These are phyloP conservation scores for Novakomyces olei DNA, from an alignment of 805 yeast species.

Conservation along the genomic window DNA sequence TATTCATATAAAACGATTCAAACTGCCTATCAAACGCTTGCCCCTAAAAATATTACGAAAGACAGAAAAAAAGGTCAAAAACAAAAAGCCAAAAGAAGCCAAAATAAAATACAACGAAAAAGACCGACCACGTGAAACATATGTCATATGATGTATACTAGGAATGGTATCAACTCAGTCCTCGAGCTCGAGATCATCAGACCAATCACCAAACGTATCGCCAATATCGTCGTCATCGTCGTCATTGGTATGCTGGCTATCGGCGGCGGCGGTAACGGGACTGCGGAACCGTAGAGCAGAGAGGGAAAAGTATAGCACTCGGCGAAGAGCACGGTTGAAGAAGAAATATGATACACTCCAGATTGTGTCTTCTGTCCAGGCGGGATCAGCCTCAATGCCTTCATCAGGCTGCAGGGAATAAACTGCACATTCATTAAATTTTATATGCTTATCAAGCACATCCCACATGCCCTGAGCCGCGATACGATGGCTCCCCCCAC, in stretches of 20 bases:
- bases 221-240: too few relatives aligned
- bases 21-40: too few relatives aligned
- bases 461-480: slow-evolving; percentile 37
- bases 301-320: slow-evolving; percentile 70
- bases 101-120: too few relatives aligned
- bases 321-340: slow-evolving; percentile 71
- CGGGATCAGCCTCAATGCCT: slow-evolving; percentile 2
- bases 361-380: slow-evolving; percentile 13
- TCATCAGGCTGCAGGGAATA: slow-evolving; percentile 14
- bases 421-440: slow-evolving; percentile 29
- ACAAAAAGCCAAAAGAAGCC: too few relatives aligned
- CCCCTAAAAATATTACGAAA: too few relatives aligned
- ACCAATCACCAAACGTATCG: too few relatives aligned
- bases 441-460: slow-evolving; percentile 62
- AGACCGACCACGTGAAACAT: too few relatives aligned
- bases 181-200: too few relatives aligned
- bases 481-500: slow-evolving; percentile 15
- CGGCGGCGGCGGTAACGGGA: not conserved
- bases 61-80: too few relatives aligned
- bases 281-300: slow-evolving; percentile 27
- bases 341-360: slow-evolving; percentile 83
- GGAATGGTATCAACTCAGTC: too few relatives aligned
- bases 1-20: too few relatives aligned
- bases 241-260: not conserved
- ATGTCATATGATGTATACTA: too few relatives aligned